phyloP scores from a whole-genome alignment of 2,329 filamentous ascomycete genomes.

The Hypoxylon sp. region DNA sequence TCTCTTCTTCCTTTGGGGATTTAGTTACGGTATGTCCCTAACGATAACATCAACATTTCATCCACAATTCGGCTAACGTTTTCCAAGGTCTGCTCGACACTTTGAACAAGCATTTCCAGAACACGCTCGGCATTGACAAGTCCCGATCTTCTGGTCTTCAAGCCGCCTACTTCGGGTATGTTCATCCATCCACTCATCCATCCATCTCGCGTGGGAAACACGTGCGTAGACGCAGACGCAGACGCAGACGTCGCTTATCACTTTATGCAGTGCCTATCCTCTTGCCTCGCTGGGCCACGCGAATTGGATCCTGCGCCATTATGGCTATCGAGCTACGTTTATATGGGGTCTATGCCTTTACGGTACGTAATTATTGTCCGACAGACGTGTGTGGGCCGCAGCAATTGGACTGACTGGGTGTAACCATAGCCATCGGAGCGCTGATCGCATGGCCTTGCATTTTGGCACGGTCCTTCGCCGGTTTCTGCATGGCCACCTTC shows the following conservation, averaged over 20 bases:
- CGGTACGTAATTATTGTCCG: conserved; percentile 45
- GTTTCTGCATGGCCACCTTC: conserved; percentile 77
- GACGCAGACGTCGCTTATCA: conserved; percentile 20
- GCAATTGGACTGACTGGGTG: conserved; percentile 19
- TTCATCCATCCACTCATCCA: conserved; percentile 9
- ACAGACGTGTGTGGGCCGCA: background rate
- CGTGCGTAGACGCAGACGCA: background rate
- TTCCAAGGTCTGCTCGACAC: conserved; percentile 62
- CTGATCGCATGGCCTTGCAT: conserved; percentile 65
- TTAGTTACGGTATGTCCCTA: conserved; percentile 49
- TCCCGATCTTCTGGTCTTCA: conserved; percentile 69
- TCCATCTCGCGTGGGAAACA: background rate
- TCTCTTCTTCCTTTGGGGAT: conserved; percentile 72
- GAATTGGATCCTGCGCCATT: conserved; percentile 71
- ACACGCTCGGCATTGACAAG: conserved; percentile 61
- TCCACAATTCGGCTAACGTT: conserved; percentile 19
- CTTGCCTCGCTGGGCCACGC: conserved; percentile 70
- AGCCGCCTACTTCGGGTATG: conserved; percentile 70
- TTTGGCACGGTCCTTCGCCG: conserved; percentile 71
- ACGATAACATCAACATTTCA: background rate
- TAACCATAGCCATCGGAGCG: conserved; percentile 60
- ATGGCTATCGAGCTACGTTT: conserved; percentile 71
- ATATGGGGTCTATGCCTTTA: conserved; percentile 74
- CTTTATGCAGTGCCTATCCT: conserved; percentile 64
- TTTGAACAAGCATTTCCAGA: conserved; percentile 62